These are phyloP conservation scores for Penicillium dipodomyicola DNA, from an alignment of 495 filamentous ascomycete species.

Conservation along the genomic window DNA sequence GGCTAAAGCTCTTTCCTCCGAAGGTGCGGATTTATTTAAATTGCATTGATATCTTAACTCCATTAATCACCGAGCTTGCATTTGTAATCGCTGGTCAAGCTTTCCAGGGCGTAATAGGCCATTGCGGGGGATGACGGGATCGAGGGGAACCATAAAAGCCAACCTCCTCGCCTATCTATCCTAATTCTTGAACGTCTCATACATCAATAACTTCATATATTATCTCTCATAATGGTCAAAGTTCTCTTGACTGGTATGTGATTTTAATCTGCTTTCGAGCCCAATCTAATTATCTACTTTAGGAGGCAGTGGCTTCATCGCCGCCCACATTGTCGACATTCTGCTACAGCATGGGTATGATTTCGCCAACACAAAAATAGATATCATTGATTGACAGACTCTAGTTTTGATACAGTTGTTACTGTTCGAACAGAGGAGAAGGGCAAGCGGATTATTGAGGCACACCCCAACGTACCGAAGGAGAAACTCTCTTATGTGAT, in stretches of 20 bases:
- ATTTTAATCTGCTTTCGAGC: background rate
- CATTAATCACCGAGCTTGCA: background rate
- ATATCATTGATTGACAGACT: constrained; percentile 11
- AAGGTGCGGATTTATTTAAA: background rate
- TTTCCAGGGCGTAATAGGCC: background rate
- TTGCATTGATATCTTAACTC: background rate
- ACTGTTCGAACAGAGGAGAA: constrained; percentile 82
- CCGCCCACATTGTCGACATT: constrained; percentile 75
- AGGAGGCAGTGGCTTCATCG: constrained; percentile 71
- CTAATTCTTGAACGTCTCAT: background rate
- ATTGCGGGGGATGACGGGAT: constrained; percentile 29
- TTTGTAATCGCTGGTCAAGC: constrained; percentile 21
- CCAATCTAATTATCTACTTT: constrained; percentile 17
- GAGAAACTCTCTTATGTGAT: constrained; percentile 72
- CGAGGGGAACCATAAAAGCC: constrained; percentile 27
- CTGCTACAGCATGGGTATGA: constrained; percentile 60
- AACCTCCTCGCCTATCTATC: constrained; percentile 6
- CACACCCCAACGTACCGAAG: constrained; percentile 57
- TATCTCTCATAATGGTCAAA: constrained; percentile 35
- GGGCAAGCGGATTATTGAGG: constrained; percentile 67
- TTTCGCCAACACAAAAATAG: background rate
- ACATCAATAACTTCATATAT: background rate
- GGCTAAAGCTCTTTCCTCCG: background rate
- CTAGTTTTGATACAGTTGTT: constrained; percentile 69
- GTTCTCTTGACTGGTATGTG: constrained; percentile 44